Conservation (phyloP, 2,329 filamentous ascomycete genomes). For the Fusarium siculi region DNA sequence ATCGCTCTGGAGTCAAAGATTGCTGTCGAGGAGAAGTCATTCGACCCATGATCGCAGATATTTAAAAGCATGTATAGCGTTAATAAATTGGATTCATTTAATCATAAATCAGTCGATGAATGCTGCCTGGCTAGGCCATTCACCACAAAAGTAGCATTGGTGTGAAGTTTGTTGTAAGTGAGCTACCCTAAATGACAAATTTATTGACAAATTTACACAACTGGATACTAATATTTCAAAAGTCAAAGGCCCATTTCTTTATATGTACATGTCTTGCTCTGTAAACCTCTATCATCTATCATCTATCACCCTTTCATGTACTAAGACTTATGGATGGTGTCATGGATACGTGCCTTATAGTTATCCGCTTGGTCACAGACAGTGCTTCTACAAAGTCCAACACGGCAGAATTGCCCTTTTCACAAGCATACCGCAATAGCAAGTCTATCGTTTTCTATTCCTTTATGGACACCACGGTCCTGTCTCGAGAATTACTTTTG, state of each 20-base stretch:
- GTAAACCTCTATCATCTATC: neutral
- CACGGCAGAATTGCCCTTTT: accelerated
- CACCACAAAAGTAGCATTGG: accelerated
- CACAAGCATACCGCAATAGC: accelerated
- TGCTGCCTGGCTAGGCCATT: neutral
- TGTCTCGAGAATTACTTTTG: neutral
- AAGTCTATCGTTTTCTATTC: neutral
- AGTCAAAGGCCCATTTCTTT: neutral
- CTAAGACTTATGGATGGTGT: neutral
- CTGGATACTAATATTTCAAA: accelerated
- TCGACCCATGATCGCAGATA: slow-evolving; percentile 18
- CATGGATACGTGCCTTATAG: accelerated
- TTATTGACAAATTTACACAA: no score
- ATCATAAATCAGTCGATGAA: neutral
- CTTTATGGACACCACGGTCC: accelerated
- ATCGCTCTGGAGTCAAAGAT: slow-evolving; percentile 38
- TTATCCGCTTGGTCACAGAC: accelerated
- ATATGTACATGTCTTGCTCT: no score
- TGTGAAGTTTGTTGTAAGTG: neutral
- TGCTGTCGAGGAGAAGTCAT: slow-evolving; percentile 33
- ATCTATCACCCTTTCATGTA: neutral
- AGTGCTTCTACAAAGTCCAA: accelerated
- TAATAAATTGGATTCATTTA: neutral
- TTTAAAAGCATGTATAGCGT: slow-evolving; percentile 16
- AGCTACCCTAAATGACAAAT: neutral